Percentiles rank a stretch among this genome's conserved stretches.
phyloP scores from a whole-genome alignment of 345 rosid genomes.

The Corchorus olitorius region DNA sequence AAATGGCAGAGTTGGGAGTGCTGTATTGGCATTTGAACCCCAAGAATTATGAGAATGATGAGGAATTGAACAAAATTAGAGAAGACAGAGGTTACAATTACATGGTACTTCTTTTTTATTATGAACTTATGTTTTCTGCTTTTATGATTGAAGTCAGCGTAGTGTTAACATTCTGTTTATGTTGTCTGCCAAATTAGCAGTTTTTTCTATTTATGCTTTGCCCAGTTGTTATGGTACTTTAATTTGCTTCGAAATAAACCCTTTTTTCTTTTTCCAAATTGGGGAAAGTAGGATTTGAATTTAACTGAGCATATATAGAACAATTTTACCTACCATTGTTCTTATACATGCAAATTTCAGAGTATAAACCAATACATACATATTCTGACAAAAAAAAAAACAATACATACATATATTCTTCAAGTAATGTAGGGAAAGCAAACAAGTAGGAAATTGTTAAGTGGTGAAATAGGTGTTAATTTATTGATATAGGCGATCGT shows the following conservation, averaged over 20 bases:
- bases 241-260: not conserved
- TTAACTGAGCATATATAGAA: not conserved
- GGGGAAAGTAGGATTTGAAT: not conserved
- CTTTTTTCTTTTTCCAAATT: not conserved
- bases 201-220: not conserved
- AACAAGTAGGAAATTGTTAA: not conserved
- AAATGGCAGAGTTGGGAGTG: constrained; percentile 66
- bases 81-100: constrained; percentile 82
- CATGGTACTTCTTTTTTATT: constrained; percentile 47
- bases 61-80: constrained; percentile 60
- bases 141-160: not conserved
- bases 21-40: constrained; percentile 83
- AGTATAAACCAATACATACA: not conserved
- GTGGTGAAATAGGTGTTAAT: not conserved
- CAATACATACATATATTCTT: not conserved
- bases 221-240: not conserved
- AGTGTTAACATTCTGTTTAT: not conserved
- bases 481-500: no score
- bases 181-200: not conserved
- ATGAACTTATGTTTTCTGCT: not conserved
- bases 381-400: no score
- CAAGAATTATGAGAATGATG: constrained; percentile 68
- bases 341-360: not conserved
- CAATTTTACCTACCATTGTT: not conserved
- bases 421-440: not conserved